These are phyloP conservation scores for Klebsormidium nitens DNA, from an alignment of 139 green algal species.

Conservation along the genomic window DNA sequence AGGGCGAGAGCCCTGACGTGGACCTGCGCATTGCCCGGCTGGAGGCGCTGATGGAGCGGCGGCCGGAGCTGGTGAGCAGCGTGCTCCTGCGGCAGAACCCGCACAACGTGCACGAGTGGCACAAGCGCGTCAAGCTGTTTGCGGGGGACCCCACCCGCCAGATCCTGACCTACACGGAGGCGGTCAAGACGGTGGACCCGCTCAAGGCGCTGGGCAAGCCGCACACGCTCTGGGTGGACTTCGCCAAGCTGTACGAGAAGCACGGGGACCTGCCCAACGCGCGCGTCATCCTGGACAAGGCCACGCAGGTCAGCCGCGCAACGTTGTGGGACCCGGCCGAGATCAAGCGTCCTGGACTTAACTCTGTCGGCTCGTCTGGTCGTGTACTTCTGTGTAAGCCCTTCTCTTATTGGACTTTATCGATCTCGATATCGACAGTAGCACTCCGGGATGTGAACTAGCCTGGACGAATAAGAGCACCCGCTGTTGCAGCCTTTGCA, in stretches of 20 bases:
- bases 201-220: constrained; percentile 45
- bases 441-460: too few relatives aligned
- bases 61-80: constrained; percentile 46
- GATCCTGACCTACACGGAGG: constrained; percentile 83
- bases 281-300: constrained; percentile 88
- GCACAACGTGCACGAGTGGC: constrained; percentile 94
- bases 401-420: too few relatives aligned
- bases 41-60: constrained; percentile 75
- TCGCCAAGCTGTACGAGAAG: constrained; percentile 95
- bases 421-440: too few relatives aligned
- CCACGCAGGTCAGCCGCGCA: constrained; percentile 61
- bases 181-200: constrained; percentile 83
- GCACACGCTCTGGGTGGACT: constrained; percentile 74
- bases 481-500: too few relatives aligned
- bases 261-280: constrained; percentile 87
- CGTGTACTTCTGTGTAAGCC: too few relatives aligned
- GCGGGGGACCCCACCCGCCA: constrained; percentile 72
- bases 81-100: constrained; percentile 97
- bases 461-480: too few relatives aligned
- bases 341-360: too few relatives aligned
- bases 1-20: constrained; percentile 65
- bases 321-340: constrained; percentile 90
- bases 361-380: too few relatives aligned
- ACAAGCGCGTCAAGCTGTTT: constrained; percentile 92
- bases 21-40: constrained; percentile 90